These are phyloP conservation scores for Solanum verrucosum DNA, from an alignment of 257 asterid species.

Conservation along the genomic window DNA sequence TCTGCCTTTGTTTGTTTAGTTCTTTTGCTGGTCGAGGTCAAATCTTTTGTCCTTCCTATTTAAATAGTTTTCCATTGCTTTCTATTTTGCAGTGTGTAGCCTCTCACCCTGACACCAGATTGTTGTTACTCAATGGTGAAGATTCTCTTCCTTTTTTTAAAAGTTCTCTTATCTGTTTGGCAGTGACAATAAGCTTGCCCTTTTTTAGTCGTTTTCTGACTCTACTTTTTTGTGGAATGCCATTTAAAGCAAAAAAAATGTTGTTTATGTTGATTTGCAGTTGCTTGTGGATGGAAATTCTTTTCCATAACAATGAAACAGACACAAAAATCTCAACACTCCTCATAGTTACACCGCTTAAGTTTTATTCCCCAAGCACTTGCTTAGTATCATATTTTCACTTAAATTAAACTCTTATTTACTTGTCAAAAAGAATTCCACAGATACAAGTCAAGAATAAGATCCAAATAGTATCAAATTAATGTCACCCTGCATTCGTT, in stretches of 20 bases:
- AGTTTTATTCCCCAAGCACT: background rate
- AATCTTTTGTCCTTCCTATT: background rate
- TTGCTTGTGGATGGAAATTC: background rate
- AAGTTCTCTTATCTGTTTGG: background rate
- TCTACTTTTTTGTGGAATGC: background rate
- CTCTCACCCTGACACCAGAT: conserved; percentile 21
- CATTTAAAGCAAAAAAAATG: background rate
- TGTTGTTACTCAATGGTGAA: conserved; percentile 17
- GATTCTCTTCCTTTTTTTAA: background rate
- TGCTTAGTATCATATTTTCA: background rate
- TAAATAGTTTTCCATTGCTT: background rate
- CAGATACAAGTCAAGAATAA: background rate
- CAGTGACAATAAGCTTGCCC: background rate
- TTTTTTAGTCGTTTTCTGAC: background rate
- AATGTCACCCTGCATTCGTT: background rate
- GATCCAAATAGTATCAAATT: background rate
- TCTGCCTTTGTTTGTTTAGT: background rate
- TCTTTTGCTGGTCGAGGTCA: background rate
- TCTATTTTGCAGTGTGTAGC: conserved; percentile 32
- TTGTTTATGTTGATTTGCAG: background rate
- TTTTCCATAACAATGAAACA: background rate
- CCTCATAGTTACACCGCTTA: background rate
- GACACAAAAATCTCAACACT: background rate
- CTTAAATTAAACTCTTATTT: background rate
- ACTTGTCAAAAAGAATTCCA: background rate